A percentile compares a stretch with the other conserved stretches of the same genome.
These are phyloP conservation scores for Leucocoprinus leucothites DNA, from an alignment of 768 basidiomycete genomes.

Conservation along the genomic window DNA sequence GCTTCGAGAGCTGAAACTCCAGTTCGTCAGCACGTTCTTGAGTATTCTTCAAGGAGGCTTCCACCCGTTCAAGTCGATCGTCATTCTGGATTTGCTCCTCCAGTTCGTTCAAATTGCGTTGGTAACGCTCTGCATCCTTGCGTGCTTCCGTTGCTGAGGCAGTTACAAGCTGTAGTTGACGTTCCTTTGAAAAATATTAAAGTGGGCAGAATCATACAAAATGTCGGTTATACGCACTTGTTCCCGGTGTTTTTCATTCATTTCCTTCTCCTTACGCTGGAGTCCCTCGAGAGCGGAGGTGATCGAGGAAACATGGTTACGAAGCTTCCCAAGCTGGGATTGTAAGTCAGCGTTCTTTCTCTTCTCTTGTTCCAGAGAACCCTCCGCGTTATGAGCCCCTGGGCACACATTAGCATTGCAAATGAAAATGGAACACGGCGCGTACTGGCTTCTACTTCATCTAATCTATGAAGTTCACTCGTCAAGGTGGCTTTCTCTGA, in stretches of 20 bases:
- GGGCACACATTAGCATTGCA: conserved; percentile 6
- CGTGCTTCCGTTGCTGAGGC: conserved; percentile 50
- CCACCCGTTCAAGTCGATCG: conserved; percentile 74
- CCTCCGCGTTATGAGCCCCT: conserved; percentile 46
- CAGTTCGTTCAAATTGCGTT: conserved; percentile 63
- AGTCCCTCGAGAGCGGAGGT: conserved; percentile 38
- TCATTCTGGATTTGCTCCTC: conserved; percentile 83
- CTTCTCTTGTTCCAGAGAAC: conserved; percentile 40
- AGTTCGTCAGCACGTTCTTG: conserved; percentile 82
- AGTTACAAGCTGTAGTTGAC: conserved; percentile 66
- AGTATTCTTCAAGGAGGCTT: conserved; percentile 69
- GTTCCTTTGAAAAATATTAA: conserved; percentile 49
- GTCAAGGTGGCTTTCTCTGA: conserved; percentile 64
- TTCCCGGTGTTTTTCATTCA: conserved; percentile 51
- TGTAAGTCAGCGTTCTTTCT: conserved; percentile 35
- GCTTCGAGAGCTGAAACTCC: conserved; percentile 76
- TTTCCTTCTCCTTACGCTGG: conserved; percentile 50
- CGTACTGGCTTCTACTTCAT: conserved; percentile 60
- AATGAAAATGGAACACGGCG: conserved; percentile 2
- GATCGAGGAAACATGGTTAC: conserved; percentile 34
- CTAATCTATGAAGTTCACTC: conserved; percentile 55
- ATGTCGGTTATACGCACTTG: conserved; percentile 34
- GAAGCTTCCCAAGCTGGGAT: conserved; percentile 39
- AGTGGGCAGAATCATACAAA: conserved; percentile 2
- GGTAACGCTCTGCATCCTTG: conserved; percentile 49